Evolutionary conservation across 2,329 filamentous ascomycete genomes (phyloP), one percentile per base, ranked within the genome.

Genomic region (Huntiella decipiens): DNA sequence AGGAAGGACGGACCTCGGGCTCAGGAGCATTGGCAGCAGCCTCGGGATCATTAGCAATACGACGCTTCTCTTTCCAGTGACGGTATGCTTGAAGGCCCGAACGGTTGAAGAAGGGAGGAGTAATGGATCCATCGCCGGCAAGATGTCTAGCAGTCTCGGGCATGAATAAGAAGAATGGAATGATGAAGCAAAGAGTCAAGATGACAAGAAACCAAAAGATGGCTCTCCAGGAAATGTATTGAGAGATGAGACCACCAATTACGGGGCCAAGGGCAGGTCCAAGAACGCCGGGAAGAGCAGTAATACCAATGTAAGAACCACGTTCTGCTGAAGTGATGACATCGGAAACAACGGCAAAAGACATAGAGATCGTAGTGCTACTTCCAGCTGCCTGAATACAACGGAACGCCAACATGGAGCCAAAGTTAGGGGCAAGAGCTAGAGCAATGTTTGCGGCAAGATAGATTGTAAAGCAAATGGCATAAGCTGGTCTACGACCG

Each of bases 121-220:
- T 56, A 12, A 67, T 55, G 4, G 65, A 69, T 4, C 72, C 73
- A 49, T 77, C 65, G 5, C 64, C 72, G 0, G 76, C 73, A 11
- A 65, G 60, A 10, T 53, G 53, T 3, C 63, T 57, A 48, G 66
- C 66, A 0, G 69, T 73, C 49, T 73, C 68, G 0, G 74, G 76
- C 16, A 77, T 61, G 36, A 76, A 66, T 0, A 68, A 22, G 1
- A 65, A 37, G 5, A 73, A 54, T 0, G 68, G 51, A 0, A 67
- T 44, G 3, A 70, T 52, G 17, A 66, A 59, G 0, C 64, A 60
- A 0, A 56, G 57, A 0, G 57, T 52, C 1, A 63, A 52, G 6
- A 78, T 74, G 8, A 65, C 59, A 10, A 79, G 57, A 46, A 77
- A 74, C 73, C 74, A 78, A 53, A 79, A 79, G 22, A 77, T 71